Base-by-base conservation (phyloP, 1,284 basidiomycete genomes). In the Athelia psychrophila region DNA sequence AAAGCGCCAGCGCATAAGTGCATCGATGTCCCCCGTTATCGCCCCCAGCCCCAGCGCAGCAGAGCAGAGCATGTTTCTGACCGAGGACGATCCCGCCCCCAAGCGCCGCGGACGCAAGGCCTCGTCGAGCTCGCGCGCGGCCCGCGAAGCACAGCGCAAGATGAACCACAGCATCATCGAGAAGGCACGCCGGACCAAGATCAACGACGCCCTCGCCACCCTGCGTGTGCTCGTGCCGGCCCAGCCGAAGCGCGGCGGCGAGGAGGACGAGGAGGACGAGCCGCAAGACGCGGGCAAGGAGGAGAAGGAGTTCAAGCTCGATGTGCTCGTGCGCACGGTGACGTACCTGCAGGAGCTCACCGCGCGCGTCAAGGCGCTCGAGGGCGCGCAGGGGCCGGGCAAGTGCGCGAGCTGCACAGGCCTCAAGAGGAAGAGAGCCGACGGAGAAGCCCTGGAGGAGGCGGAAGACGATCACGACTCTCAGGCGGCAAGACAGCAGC, bases 161-260 rank as follows among this genome's bases (percentile, higher is more conserved):
- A 79, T 89, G 44, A 91, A 91, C 65, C 89, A 92, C 60, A 89
- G 86, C 10, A 83, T 90, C 52, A 92, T 92, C 64, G 89, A 92
- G 70, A 90, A 91, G 61, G 84, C 88, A 0, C 74, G 90, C 16
- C 76, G 89, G 32, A 91, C 88, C 2, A 91, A 91, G 75, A 92
- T 92, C 55, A 92, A 92, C 63, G 86, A 90, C 46, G 86, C 89
- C 1, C 76, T 92, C 9, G 74, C 84, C 3, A 80, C 80, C 1
- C 68, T 92, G 20, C 79, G 81, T 52, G 69, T 74, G 53, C 79
- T 91, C 51, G 86, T 91, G 1, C 86, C 87, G 0, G 56, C 70
- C 12, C 72, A 80, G 47, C 32, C 68, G 68, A 24, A 36, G 30
- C 19, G 47, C 8, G 38, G 27, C n/a, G 52, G 56, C 24, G 66